Evolutionary conservation across 1,284 basidiomycete species (phyloP), one percentile per base, ranked within the genome.

Genomic region (Mycena citricolor): DNA sequence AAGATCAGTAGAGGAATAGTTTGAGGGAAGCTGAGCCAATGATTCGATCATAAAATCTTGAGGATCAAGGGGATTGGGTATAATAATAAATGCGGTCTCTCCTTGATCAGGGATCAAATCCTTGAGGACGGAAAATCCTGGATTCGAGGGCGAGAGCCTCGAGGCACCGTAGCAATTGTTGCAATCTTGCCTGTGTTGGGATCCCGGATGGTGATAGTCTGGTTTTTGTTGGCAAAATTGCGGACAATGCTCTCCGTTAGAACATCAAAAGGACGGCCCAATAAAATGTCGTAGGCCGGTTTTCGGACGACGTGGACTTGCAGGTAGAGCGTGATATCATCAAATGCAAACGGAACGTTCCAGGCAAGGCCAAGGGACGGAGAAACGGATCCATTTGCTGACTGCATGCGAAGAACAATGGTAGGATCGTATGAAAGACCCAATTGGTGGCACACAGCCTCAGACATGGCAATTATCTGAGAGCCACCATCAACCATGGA

Each of bases 261-360:
- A 0, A 60, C 47, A 44, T 66, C 60, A 48, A 67, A 67, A 0
- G 64, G 64, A 8, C 60, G 39, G 0, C 66, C 64, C 4, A 67
- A 38, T 0, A 68, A 45, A 2, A 65, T 56, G 19, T 57, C 51
- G 44, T 68, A 67, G 1, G 66, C 57, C 0, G 62, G 49, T 1
- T 47, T 42, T 3, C 49, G 37, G 6, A 68, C 39, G 3, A 63
- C 42, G 35, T 61, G 59, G 0, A 61, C 53, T 51, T 63, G 60
- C 19, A 63, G 35, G 32, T 56, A 60, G 1, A 56, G 31, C 0
- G 42, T 51, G 2, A 61, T 30, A 4, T 48, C 47, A 5, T 49
- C 55, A 29, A 63, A 52, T 0, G 8, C 22, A 26, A 63, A 61
- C 0, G 57, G 51, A 23, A 63, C 51, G 33, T 63, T 57, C 19